These are phyloP conservation scores for Pseudogymnoascus sp. DNA, from an alignment of 2,329 filamentous ascomycete species.

Conservation along the genomic window DNA sequence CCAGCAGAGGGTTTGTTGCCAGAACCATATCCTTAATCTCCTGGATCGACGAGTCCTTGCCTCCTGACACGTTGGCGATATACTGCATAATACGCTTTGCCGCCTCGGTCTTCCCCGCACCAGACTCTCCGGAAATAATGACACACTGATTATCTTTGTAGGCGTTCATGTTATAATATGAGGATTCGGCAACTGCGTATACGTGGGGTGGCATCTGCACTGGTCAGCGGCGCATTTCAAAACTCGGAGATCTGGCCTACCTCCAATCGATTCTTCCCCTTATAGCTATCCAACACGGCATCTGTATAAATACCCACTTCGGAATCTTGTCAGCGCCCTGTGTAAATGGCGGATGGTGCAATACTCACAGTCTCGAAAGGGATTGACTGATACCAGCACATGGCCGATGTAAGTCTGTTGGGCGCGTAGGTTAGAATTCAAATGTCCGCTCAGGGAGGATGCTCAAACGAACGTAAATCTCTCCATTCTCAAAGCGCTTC, in stretches of 20 bases:
- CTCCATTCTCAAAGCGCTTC: constrained; percentile 92
- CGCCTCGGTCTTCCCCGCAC: constrained; percentile 96
- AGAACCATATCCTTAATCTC: constrained; percentile 99
- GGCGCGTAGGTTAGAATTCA: constrained; percentile 5
- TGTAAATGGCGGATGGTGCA: neutral
- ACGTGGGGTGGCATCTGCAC: constrained; percentile 75
- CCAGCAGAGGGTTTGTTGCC: constrained; percentile 91
- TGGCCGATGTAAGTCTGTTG: constrained; percentile 90
- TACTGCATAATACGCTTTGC: constrained; percentile 99
- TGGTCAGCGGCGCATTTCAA: constrained; percentile 14
- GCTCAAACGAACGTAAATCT: constrained; percentile 71
- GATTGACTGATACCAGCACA: constrained; percentile 98
- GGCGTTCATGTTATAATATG: constrained; percentile 99
- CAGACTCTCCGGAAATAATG: constrained; percentile 97
- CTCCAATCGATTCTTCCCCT: constrained; percentile 93
- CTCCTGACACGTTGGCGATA: constrained; percentile 92
- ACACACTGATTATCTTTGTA: constrained; percentile 99
- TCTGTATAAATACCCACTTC: constrained; percentile 94
- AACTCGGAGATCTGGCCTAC: constrained; percentile 30
- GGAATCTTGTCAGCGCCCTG: constrained; percentile 30
- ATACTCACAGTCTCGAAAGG: constrained; percentile 74
- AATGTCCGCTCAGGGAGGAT: neutral
- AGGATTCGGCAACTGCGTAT: constrained; percentile 90
- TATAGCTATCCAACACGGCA: constrained; percentile 84
- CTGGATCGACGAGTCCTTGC: constrained; percentile 66